Evolutionary conservation across 164 flowering plant species (phyloP).

Genomic region (Vitis riparia): DNA sequence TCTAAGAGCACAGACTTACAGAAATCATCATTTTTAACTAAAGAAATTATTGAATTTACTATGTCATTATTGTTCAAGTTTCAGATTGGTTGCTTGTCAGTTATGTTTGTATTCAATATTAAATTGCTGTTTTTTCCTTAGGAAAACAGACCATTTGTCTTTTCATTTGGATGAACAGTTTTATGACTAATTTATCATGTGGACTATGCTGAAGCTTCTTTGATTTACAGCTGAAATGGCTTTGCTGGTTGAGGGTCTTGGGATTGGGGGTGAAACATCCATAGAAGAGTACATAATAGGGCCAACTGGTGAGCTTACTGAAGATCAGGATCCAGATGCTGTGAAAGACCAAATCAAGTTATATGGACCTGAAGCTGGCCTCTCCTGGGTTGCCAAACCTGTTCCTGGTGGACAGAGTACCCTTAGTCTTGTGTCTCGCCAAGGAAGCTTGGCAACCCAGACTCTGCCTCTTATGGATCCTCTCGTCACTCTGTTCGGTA

Average conservation of each 20-base stretch:
- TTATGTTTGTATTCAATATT: neutral
- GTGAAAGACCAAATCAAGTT: constrained; percentile 60
- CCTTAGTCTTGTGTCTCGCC: constrained; percentile 70
- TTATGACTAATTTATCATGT: neutral
- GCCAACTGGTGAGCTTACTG: constrained; percentile 57
- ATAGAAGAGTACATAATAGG: constrained; percentile 87
- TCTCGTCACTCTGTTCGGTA: constrained; percentile 86
- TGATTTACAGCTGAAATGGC: constrained; percentile 84
- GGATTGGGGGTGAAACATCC: constrained; percentile 79
- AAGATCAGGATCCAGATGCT: constrained; percentile 38
- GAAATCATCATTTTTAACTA: too few species aligned
- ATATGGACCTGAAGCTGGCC: constrained; percentile 81
- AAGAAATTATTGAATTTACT: neutral
- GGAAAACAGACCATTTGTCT: neutral
- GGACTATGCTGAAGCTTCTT: constrained; percentile 5
- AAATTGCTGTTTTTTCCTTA: too few species aligned
- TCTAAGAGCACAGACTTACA: too few species aligned
- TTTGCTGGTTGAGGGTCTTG: constrained; percentile 91
- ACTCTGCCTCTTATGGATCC: constrained; percentile 77
- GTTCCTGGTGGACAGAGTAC: constrained; percentile 72
- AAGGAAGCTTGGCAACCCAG: constrained; percentile 67
- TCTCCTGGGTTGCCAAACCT: constrained; percentile 90
- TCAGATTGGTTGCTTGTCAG: neutral
- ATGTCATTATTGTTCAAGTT: neutral
- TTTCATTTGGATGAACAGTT: neutral